A percentile compares a stretch with the other conserved stretches of the same genome.
phyloP scores from a whole-genome alignment of 2,329 filamentous ascomycete species.

The Fusarium sp. region DNA sequence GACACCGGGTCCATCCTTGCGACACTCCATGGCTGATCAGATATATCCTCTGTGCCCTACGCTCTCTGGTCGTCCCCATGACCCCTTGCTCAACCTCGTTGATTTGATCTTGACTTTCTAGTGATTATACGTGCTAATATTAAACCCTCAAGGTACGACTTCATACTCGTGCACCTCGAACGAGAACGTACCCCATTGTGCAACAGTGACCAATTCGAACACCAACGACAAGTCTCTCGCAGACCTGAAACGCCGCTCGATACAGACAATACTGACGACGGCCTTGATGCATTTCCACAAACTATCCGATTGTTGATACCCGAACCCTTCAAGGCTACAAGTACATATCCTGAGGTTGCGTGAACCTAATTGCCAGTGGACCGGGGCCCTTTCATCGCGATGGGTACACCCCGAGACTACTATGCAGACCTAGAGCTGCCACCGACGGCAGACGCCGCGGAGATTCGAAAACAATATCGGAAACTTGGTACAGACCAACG shows the following conservation, averaged over 20 bases:
- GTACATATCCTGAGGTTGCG: conserved; percentile 1
- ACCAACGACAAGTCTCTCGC: neutral
- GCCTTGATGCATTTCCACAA: conserved; percentile 12
- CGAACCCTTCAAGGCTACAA: neutral
- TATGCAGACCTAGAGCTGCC: conserved; percentile 85
- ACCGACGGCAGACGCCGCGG: conserved; percentile 73
- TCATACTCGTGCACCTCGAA: neutral
- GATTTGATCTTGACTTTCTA: conserved; percentile 1
- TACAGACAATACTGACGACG: neutral
- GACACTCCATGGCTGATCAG: neutral
- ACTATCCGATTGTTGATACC: conserved; percentile 1
- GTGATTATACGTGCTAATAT: conserved; percentile 21
- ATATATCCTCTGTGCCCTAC: neutral
- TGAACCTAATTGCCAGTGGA: conserved; percentile 6
- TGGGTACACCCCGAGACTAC: conserved; percentile 72
- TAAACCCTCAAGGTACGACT: neutral
- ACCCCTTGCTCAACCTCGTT: neutral
- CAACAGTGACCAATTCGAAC: neutral
- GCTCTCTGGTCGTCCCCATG: neutral
- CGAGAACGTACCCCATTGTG: neutral
- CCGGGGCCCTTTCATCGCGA: conserved; percentile 37
- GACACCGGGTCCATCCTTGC: conserved; percentile 1
- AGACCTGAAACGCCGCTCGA: neutral
- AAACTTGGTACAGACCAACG: conserved; percentile 71
- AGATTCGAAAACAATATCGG: conserved; percentile 87